Percentiles rank a stretch among this genome's conserved stretches.
These are phyloP conservation scores for Talaromyces verruculosus DNA, from an alignment of 2,329 filamentous ascomycete genomes.

Conservation along the genomic window DNA sequence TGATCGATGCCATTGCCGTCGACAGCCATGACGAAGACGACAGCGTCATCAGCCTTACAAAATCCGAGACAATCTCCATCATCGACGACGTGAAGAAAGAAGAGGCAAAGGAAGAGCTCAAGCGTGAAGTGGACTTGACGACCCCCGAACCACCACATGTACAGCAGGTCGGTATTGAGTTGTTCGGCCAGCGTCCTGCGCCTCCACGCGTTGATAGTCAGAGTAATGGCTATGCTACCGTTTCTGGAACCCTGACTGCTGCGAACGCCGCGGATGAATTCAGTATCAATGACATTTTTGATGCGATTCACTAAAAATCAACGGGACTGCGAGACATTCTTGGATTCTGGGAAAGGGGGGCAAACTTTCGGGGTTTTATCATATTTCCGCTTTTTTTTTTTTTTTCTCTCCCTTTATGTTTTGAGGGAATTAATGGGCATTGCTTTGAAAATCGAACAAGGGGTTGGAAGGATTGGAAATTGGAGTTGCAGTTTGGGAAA, in stretches of 20 bases:
- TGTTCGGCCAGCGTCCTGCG: neutral
- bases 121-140: neutral
- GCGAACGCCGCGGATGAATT: neutral
- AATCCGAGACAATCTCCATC: neutral
- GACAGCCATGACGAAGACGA: conserved; percentile 1
- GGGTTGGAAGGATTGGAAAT: neutral
- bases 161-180: neutral
- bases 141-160: neutral
- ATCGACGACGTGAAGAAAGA: neutral
- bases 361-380: neutral
- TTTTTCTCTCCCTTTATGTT: too few relatives aligned
- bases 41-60: neutral
- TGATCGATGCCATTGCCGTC: neutral
- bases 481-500: neutral
- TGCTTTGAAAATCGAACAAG: neutral
- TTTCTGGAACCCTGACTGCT: neutral
- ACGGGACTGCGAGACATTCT: neutral
- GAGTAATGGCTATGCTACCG: neutral
- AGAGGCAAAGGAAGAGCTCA: neutral
- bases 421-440: neutral
- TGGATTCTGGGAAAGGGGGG: neutral
- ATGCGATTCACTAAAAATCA: neutral
- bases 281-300: neutral
- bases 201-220: neutral
- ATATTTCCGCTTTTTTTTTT: neutral